Conservation (phyloP, 345 rosid genomes). For the Pistacia vera region DNA sequence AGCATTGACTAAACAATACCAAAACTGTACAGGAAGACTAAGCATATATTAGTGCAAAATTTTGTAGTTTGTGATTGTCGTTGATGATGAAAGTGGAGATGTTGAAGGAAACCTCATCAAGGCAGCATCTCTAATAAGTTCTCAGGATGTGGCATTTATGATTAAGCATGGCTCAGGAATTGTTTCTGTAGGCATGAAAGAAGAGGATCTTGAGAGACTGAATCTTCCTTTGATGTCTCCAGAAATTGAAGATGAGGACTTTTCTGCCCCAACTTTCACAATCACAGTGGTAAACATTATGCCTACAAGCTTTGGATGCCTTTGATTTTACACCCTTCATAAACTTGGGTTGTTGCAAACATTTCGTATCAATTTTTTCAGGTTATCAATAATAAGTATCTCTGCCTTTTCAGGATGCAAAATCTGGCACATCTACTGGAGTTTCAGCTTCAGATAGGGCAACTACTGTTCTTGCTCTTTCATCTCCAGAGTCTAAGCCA, state of each 20-base stretch:
- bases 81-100: constrained; percentile 78
- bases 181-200: constrained; percentile 79
- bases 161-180: constrained; percentile 80
- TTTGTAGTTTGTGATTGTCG: constrained; percentile 80
- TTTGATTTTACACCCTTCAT: neutral
- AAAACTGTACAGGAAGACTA: neutral
- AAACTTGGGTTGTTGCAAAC: neutral
- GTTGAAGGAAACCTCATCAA: constrained; percentile 81
- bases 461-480: constrained; percentile 67
- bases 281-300: constrained; percentile 59
- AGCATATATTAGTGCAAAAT: constrained; percentile 20
- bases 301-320: neutral
- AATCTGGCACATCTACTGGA: constrained; percentile 66
- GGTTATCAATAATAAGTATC: neutral
- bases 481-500: constrained; percentile 58
- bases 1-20: neutral
- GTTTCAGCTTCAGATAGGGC: constrained; percentile 80
- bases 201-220: constrained; percentile 72
- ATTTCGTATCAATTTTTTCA: neutral
- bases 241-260: constrained; percentile 69
- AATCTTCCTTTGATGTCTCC: constrained; percentile 86
- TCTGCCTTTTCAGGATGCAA: constrained; percentile 54
- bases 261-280: constrained; percentile 87
- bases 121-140: constrained; percentile 65
- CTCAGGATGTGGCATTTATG: constrained; percentile 62